Base-by-base conservation (phyloP, 495 filamentous ascomycete genomes). In the Penicillium alfredii region DNA sequence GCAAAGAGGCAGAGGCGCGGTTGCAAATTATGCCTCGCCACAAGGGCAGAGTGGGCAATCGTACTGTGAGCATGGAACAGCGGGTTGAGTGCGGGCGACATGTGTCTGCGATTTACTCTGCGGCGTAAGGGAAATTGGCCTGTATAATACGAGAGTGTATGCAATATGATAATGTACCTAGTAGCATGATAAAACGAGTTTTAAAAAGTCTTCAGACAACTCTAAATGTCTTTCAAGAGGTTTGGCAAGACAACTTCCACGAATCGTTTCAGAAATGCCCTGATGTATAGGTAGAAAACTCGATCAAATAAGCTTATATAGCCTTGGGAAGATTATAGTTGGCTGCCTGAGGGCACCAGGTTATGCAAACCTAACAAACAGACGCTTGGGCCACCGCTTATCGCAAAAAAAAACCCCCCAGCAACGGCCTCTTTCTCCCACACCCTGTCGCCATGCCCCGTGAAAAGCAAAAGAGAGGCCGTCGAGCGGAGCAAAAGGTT, bases 1-100 rank as follows among this genome's bases (percentile, higher is more conserved):
- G 74, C 45, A 53, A 40, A n/a, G 44, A 55, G 25, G 71, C 76
- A 30, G 81, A 86, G 29, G 77, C 90, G 47, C 72, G 92, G 40
- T 79, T 97, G 39, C 89, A 95, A 55, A 76, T 94, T 38, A 88
- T 92, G 43, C 88, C 90, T 21, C 67, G 74, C 45, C 77, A 79
- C 53, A 85, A 69, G 54, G 79, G 81, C 17, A 76, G 64, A 31
- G 54, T 89, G 15, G 74, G 75, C 32, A 78, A 75, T 9, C 73
- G 79, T 44, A 80, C 61, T 36, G 80, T 84, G 28, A 77, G 69
- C 46, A 68, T 95, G 45, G 88, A 94, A 62, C 92, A 97, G 71
- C 78, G 79, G 34, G 78, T 96, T 7, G 85, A 85, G 53, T 96
- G 90, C 62, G 92, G 92, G 15, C 73, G 84, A 37, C 76, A 76